Evolutionary conservation across 169 alveolate species (phyloP), one percentile per base, ranked within the genome.

Genomic region (Plasmodium berghei): DNA sequence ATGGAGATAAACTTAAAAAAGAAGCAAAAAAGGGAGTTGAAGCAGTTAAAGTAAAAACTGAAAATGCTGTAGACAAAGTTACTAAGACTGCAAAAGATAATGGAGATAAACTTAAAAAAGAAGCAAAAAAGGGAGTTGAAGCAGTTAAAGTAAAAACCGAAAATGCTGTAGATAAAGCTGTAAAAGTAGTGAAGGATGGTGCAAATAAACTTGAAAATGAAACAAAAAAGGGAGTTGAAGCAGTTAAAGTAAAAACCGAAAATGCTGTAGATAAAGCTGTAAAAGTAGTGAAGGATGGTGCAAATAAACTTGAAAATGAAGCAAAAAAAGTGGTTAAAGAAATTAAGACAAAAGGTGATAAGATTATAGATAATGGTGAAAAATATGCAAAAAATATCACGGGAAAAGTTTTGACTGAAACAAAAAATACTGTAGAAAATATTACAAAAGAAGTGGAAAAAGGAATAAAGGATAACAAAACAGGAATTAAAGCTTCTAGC

Each of bases 191-290:
- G 2, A 61, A 61, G 6, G 28, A 61, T 14, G 28, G 26, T 5
- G 46, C 70, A 54, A 69, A 72, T 55, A 10, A n/a, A 42, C 5
- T 14, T 18, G 70, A 14, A 54, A 69, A 52, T 55, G 12, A n/a
- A 42, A 22, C 72, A n/a, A 72, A 72, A 72, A 72, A 9, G 72
- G 64, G 5, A 72, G 72, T 22, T 14, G 20, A 52, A 34, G n/a
- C 20, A 28, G 55, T 56, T 20, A 56, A 20, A 14, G 20, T 14
- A 18, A 59, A 59, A 59, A 20, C 34, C 0, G 20, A 59, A 59
- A 59, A 59, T 8, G 40, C 20, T 20, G 40, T 20, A 20, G 26
- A 59, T 3, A 1, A 18, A 20, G 40, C 70, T 59, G 70, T 12
- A 10, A 59, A 59, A 59, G 40, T 20, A 59, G 70, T 14, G 3